Conservation (phyloP, 805 yeast genomes). For the Torulaspora indica region DNA sequence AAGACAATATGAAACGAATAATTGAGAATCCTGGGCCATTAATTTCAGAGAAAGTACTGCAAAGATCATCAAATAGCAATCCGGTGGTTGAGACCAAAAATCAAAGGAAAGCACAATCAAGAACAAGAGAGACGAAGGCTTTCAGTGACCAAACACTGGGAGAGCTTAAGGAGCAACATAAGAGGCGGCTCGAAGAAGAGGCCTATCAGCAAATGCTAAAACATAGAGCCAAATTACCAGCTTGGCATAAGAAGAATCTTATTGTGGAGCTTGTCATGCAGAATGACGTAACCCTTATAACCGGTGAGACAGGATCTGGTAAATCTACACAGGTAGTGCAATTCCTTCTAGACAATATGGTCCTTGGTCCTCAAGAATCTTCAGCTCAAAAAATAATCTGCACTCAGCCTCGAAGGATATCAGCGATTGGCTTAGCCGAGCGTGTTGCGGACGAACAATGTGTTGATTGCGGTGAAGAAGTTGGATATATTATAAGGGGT, state of each 20-base stretch:
- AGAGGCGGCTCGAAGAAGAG: constrained; percentile 28
- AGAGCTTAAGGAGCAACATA: constrained; percentile 37
- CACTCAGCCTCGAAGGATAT: constrained; percentile 94
- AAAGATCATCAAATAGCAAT: constrained; percentile 10
- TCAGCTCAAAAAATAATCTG: constrained; percentile 62
- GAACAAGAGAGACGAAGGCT: neutral
- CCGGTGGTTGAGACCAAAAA: neutral
- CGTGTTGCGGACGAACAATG: constrained; percentile 81
- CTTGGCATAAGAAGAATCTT: constrained; percentile 64
- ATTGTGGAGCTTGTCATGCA: constrained; percentile 52
- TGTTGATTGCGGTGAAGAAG: constrained; percentile 49
- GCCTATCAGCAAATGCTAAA: constrained; percentile 41
- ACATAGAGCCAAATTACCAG: constrained; percentile 64
- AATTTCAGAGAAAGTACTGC: constrained; percentile 24
- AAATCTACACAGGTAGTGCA: constrained; percentile 94
- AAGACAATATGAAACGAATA: constrained; percentile 52
- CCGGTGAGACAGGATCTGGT: constrained; percentile 98
- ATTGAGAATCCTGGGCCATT: constrained; percentile 75
- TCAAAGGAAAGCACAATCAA: neutral
- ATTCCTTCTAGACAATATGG: constrained; percentile 69
- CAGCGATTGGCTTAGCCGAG: constrained; percentile 91
- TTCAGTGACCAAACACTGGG: constrained; percentile 34
- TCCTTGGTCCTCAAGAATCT: constrained; percentile 39
- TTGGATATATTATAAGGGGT: constrained; percentile 88
- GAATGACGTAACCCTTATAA: constrained; percentile 67